Conservation (phyloP, 1,284 basidiomycete species). For the Ceratobasidium theobromae region DNA sequence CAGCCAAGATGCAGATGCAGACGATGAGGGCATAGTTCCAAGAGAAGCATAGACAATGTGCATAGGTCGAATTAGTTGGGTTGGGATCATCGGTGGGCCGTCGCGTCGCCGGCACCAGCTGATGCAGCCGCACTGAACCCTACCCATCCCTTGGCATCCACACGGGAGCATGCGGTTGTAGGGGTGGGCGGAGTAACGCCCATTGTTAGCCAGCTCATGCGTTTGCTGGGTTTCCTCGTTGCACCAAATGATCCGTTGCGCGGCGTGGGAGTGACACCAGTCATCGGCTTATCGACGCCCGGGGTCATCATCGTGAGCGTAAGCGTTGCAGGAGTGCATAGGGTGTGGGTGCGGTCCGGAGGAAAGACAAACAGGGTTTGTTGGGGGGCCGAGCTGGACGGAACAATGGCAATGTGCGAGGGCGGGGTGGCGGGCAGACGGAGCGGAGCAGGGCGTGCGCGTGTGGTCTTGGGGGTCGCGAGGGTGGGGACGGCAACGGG, state of each 20-base stretch:
- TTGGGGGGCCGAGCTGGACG: constrained; percentile 40
- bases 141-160: constrained; percentile 75
- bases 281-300: constrained; percentile 37
- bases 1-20: constrained; percentile 14
- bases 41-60: constrained; percentile 6
- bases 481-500: constrained; percentile 29
- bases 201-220: constrained; percentile 65
- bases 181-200: constrained; percentile 62
- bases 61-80: constrained; percentile 8
- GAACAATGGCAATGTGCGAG: constrained; percentile 6
- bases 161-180: constrained; percentile 77
- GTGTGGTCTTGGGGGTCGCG: constrained; percentile 22
- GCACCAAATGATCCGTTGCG: constrained; percentile 25
- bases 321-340: constrained; percentile 70
- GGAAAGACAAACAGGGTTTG: constrained; percentile 84
- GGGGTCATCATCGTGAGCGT: constrained; percentile 64
- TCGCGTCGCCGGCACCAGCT: constrained; percentile 13
- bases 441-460: constrained; percentile 15
- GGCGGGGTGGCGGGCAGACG: constrained; percentile 25
- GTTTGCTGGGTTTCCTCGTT: constrained; percentile 57
- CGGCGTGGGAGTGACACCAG: constrained; percentile 15
- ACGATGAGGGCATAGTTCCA: constrained; percentile 14
- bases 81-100: constrained; percentile 30
- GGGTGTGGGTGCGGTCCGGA: constrained; percentile 45
- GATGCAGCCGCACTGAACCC: constrained; percentile 49